Evolutionary conservation across 2,329 filamentous ascomycete genomes (phyloP).

Genomic region (Ceratocystis papillata): DNA sequence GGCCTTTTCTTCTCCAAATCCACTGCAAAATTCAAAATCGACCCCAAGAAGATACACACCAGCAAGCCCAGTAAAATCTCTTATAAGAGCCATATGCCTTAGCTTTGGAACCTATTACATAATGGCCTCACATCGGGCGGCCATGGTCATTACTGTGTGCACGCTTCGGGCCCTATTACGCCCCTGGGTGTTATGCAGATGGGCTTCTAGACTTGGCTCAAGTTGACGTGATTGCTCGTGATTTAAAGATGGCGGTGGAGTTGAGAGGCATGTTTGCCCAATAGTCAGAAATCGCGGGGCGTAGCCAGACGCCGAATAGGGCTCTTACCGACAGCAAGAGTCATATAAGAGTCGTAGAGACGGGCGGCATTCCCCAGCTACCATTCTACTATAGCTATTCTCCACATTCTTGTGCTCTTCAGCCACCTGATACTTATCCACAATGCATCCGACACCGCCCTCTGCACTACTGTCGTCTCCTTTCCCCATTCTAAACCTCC

Average conservation of each 20-base stretch:
- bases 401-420: neutral
- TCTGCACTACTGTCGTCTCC: neutral
- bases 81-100: neutral
- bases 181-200: neutral
- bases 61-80: neutral
- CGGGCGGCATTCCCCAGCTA: neutral
- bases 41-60: neutral
- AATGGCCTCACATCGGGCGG: neutral
- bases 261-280: neutral
- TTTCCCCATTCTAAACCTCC: conserved; percentile 19
- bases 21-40: too few species aligned
- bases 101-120: neutral
- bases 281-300: neutral
- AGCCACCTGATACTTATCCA: neutral
- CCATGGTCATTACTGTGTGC: neutral
- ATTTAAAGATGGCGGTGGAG: neutral
- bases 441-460: neutral
- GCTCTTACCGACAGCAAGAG: neutral
- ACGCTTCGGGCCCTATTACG: neutral
- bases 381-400: neutral
- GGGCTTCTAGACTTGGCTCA: conserved; percentile 1
- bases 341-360: neutral
- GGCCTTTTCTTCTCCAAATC: neutral
- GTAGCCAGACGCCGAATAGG: neutral
- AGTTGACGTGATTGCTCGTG: conserved; percentile 13